Evolutionary conservation across 352 stramenopile species (phyloP).

Genomic region (Peronospora belbahrii): DNA sequence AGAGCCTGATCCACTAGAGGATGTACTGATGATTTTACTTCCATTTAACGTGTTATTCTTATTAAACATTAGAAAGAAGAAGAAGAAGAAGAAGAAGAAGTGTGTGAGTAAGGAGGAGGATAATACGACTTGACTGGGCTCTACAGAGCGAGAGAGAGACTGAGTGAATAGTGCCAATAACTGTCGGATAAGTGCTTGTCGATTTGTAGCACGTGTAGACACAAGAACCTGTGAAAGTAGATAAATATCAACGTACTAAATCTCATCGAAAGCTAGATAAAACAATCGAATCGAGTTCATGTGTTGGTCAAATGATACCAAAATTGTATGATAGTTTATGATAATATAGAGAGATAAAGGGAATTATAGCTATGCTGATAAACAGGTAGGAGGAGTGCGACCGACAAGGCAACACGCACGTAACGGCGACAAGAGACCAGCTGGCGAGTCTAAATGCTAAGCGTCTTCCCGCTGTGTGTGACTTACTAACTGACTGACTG

Average conservation of each 20-base stretch:
- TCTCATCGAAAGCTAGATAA: too few species aligned
- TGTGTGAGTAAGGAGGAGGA: neutral
- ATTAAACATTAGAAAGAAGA: constrained; percentile 23
- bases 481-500: too few species aligned
- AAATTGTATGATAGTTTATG: neutral
- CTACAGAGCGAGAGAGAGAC: constrained; percentile 2
- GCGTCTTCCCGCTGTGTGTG: constrained; percentile 1
- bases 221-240: constrained; percentile 1
- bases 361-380: neutral
- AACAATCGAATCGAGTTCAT: too few species aligned
- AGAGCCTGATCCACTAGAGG: constrained; percentile 15
- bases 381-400: neutral
- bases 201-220: constrained; percentile 12
- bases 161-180: constrained; percentile 11
- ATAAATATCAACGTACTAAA: neutral
- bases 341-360: neutral
- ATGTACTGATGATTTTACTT: too few species aligned
- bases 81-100: neutral
- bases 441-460: constrained; percentile 10
- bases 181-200: constrained; percentile 3
- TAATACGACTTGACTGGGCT: constrained; percentile 21
- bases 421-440: constrained; percentile 18
- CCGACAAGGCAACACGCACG: constrained; percentile 8
- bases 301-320: too few species aligned
- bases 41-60: too few species aligned